A percentile compares a stretch with the other conserved stretches of the same genome.
Conservation (phyloP, 495 filamentous ascomycete genomes). For the Tuber aestivum region DNA sequence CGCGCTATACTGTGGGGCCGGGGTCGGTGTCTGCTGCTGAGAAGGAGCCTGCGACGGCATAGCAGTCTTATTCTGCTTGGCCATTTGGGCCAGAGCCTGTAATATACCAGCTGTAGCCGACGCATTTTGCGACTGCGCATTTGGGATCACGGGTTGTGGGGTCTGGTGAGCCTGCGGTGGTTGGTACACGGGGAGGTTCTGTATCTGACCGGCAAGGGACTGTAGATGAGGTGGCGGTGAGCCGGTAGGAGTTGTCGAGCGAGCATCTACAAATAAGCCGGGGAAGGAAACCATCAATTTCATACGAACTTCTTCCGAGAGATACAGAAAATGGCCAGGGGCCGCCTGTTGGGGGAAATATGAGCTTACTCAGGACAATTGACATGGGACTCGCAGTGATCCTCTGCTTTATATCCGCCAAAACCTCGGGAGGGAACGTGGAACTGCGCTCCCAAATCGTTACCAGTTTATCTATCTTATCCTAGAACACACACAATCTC, state of each 20-base stretch:
- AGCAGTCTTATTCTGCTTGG: constrained; percentile 65
- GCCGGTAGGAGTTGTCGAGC: constrained; percentile 74
- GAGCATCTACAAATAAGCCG: constrained; percentile 47
- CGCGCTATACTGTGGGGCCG: constrained; percentile 41
- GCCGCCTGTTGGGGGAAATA: constrained; percentile 32
- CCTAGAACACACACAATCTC: constrained; percentile 58
- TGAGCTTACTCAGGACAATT: constrained; percentile 49
- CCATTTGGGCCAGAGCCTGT: constrained; percentile 78
- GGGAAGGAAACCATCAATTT: constrained; percentile 38
- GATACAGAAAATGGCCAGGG: constrained; percentile 23
- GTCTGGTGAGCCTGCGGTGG: constrained; percentile 40
- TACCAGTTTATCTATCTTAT: constrained; percentile 91
- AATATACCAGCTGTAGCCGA: constrained; percentile 61
- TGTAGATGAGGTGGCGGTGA: constrained; percentile 62
- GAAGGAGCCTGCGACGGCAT: constrained; percentile 53
- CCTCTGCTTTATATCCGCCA: constrained; percentile 80
- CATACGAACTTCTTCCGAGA: constrained; percentile 34
- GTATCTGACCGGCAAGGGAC: constrained; percentile 42
- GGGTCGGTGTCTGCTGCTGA: constrained; percentile 51
- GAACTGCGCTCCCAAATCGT: constrained; percentile 96
- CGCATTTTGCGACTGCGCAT: constrained; percentile 48
- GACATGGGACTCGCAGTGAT: constrained; percentile 59
- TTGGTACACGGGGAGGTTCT: constrained; percentile 44
- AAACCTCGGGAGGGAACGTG: constrained; percentile 79
- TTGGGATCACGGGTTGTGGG: constrained; percentile 21